These are phyloP conservation scores for Ascocoryne sarcoides DNA, from an alignment of 2,329 filamentous ascomycete species.

Conservation along the genomic window DNA sequence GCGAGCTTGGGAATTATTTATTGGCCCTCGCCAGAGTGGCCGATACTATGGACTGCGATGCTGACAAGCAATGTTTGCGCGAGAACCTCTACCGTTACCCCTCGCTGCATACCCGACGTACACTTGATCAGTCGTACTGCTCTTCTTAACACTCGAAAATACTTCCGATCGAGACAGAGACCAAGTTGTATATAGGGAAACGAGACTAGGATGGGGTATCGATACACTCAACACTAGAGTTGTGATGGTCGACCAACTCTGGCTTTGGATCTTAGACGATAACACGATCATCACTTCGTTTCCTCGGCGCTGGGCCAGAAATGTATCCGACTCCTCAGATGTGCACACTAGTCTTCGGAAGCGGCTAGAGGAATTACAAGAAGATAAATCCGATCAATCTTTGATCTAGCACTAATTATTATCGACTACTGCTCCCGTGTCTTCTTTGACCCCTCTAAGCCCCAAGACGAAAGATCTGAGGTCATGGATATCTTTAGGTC, in stretches of 20 bases:
- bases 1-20: slow-evolving; percentile 12
- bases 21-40: slow-evolving; percentile 12
- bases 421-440: slow-evolving; percentile 32
- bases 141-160: slow-evolving; percentile 31
- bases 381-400: slow-evolving; percentile 30
- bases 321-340: slow-evolving; percentile 32
- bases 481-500: slow-evolving; percentile 35
- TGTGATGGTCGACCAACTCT: slow-evolving; percentile 37
- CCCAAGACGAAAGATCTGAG: slow-evolving; percentile 28
- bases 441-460: slow-evolving; percentile 33
- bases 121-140: slow-evolving; percentile 38
- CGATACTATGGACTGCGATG: slow-evolving; percentile 19
- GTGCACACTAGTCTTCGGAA: slow-evolving; percentile 33
- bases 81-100: slow-evolving; percentile 12
- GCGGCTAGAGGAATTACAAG: slow-evolving; percentile 17
- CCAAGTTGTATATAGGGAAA: slow-evolving; percentile 18
- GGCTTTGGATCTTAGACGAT: slow-evolving; percentile 35
- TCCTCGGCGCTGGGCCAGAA: slow-evolving; percentile 34
- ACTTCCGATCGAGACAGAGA: slow-evolving; percentile 31
- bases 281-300: slow-evolving; percentile 33
- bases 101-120: slow-evolving; percentile 35
- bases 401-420: slow-evolving; percentile 34
- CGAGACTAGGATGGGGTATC: slow-evolving; percentile 3
- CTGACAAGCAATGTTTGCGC: slow-evolving; percentile 14
- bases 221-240: slow-evolving; percentile 14